phyloP scores from a whole-genome alignment of 805 yeast genomes.

The Myxozyma neotropica region DNA sequence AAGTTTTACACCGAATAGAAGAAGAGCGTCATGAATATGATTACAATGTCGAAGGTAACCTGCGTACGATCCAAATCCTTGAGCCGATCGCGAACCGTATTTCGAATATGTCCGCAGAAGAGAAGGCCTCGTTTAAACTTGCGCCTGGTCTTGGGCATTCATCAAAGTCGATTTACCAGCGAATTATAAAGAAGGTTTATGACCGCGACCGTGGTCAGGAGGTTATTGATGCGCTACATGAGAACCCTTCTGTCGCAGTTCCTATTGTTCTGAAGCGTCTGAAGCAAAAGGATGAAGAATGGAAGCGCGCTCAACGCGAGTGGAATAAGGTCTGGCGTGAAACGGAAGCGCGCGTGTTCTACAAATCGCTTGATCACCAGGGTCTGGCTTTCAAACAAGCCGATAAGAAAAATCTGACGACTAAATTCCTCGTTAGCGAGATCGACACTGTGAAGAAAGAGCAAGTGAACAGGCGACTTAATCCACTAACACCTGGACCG shows the following conservation, averaged over 20 bases:
- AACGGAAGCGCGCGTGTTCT: conserved; percentile 91
- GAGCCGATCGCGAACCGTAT: conserved; percentile 94
- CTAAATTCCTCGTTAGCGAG: conserved; percentile 87
- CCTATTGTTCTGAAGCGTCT: conserved; percentile 90
- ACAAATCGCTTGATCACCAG: conserved; percentile 89
- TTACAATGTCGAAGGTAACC: conserved; percentile 89
- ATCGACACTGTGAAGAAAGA: conserved; percentile 90
- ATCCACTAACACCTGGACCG: conserved; percentile 86
- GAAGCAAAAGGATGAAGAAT: conserved; percentile 97
- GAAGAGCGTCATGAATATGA: conserved; percentile 98
- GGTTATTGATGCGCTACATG: conserved; percentile 93
- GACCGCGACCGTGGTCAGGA: conserved; percentile 95
- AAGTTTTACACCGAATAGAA: conserved; percentile 88
- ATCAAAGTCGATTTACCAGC: conserved; percentile 87
- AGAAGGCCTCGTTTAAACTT: conserved; percentile 78
- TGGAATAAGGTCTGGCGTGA: conserved; percentile 99
- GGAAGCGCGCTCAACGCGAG: conserved; percentile 97
- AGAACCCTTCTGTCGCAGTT: conserved; percentile 91
- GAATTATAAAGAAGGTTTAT: conserved; percentile 87
- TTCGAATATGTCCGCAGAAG: conserved; percentile 90
- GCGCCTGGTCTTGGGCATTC: conserved; percentile 95
- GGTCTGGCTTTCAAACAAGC: conserved; percentile 97
- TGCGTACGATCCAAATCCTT: conserved; percentile 90
- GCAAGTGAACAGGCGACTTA: conserved; percentile 80
- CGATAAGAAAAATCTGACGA: conserved; percentile 87